Conservation (phyloP, 768 basidiomycete genomes). For the Termitomyces sp. region DNA sequence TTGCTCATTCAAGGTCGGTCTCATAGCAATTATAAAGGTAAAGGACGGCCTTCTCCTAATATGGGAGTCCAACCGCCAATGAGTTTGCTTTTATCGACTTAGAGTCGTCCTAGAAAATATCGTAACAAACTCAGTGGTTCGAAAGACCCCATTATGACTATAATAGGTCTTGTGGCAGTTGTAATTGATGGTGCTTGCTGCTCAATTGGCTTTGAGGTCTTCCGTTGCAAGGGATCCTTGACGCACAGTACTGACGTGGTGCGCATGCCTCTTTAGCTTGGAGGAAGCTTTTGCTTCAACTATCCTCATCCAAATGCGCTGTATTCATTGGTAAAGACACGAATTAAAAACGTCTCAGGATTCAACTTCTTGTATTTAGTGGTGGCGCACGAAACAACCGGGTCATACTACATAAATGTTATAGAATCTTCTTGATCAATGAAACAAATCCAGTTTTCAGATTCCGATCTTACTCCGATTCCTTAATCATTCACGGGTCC, state of each 20-base stretch:
- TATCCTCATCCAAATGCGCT: background rate
- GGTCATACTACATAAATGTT: too few relatives aligned
- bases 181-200: background rate
- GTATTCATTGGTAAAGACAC: background rate
- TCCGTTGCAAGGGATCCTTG: background rate
- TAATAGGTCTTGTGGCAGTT: background rate
- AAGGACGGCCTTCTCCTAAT: conserved; percentile 4
- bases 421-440: too few relatives aligned
- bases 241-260: background rate
- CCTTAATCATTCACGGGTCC: background rate
- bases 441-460: too few relatives aligned
- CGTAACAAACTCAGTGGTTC: background rate
- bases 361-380: too few relatives aligned
- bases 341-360: background rate
- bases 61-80: background rate
- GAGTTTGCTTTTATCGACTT: background rate
- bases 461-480: background rate
- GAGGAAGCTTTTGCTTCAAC: background rate
- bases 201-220: background rate
- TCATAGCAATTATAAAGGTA: background rate
- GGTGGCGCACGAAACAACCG: too few relatives aligned
- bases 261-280: background rate
- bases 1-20: background rate
- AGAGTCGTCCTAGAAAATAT: background rate
- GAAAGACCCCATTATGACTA: background rate